phyloP scores from a whole-genome alignment of 176 grass and related monocot genomes.

The Eleusine coracana region DNA sequence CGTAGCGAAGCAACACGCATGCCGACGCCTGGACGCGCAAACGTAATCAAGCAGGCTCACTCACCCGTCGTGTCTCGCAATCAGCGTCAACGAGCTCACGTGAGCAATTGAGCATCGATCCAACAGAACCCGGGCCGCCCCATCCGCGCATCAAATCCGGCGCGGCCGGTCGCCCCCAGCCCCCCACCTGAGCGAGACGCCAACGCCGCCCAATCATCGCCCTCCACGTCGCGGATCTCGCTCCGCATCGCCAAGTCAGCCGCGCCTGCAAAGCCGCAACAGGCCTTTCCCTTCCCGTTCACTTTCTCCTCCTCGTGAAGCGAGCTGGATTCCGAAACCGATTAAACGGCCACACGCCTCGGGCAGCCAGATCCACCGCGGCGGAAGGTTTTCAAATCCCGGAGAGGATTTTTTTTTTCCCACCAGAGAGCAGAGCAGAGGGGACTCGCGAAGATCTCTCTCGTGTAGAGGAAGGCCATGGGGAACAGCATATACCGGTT shows the following conservation, averaged over 20 bases:
- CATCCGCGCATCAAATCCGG: conserved; percentile 14
- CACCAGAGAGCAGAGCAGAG: neutral
- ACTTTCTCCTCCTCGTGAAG: conserved; percentile 46
- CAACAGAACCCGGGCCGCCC: neutral
- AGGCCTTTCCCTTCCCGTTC: neutral
- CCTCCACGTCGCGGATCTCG: conserved; percentile 26
- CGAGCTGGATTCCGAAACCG: conserved; percentile 41
- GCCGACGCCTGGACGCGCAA: neutral
- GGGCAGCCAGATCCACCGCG: conserved; percentile 36
- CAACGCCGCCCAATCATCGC: neutral
- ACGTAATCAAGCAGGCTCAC: neutral
- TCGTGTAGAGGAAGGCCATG: conserved; percentile 43
- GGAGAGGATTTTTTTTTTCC: conserved; percentile 29
- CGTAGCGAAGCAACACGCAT: neutral
- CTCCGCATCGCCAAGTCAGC: conserved; percentile 4
- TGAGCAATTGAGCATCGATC: neutral
- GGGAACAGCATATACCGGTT: conserved; percentile 78
- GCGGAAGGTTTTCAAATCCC: conserved; percentile 38
- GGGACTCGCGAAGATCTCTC: neutral
- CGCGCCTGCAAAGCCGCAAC: neutral
- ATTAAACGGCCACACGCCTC: conserved; percentile 23
- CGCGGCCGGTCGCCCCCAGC: neutral
- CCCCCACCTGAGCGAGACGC: neutral
- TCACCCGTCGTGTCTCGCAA: neutral
- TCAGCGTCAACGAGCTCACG: conserved; percentile 6